These are phyloP conservation scores for Orbilia blumenaviensis DNA, from an alignment of 2,329 filamentous ascomycete species.

Conservation along the genomic window DNA sequence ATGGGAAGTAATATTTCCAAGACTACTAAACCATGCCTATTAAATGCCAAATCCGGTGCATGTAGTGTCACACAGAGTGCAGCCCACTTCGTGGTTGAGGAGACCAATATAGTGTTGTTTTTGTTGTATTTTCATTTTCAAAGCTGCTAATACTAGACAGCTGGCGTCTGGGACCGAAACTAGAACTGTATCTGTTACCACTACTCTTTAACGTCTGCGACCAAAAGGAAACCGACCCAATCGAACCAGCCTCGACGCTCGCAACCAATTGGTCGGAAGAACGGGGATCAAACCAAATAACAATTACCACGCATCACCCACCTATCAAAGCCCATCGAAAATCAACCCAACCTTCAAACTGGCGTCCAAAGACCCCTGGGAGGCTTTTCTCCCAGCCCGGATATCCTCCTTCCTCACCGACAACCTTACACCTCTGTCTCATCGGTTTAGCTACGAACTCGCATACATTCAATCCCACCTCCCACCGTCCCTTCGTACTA, in stretches of 20 bases:
- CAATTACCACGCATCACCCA: not conserved
- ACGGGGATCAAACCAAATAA: not conserved
- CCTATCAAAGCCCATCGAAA: not conserved
- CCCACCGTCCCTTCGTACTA: slow-evolving; percentile 25
- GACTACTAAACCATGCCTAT: too few species aligned
- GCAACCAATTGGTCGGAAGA: slow-evolving; percentile 8
- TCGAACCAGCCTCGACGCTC: not conserved
- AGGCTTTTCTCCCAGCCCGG: slow-evolving; percentile 43
- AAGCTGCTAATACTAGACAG: too few species aligned
- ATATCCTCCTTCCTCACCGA: slow-evolving; percentile 40
- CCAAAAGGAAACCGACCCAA: too few species aligned
- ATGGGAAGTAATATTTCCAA: too few species aligned
- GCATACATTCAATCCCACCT: slow-evolving; percentile 40
- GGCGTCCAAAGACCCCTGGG: slow-evolving; percentile 47
- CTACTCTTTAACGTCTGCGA: too few species aligned
- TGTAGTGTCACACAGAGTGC: too few species aligned
- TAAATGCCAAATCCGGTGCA: too few species aligned
- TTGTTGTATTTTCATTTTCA: too few species aligned
- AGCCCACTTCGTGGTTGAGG: too few species aligned
- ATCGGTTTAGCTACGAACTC: slow-evolving; percentile 25
- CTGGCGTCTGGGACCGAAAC: too few species aligned
- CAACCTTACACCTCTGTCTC: slow-evolving; percentile 29
- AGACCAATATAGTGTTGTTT: too few species aligned
- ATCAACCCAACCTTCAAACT: slow-evolving; percentile 4
- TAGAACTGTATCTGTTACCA: too few species aligned